Percentiles rank a stretch among this genome's conserved stretches.
Evolutionary conservation across 2,329 filamentous ascomycete species (phyloP).

Genomic region (Aspergillus proliferans): DNA sequence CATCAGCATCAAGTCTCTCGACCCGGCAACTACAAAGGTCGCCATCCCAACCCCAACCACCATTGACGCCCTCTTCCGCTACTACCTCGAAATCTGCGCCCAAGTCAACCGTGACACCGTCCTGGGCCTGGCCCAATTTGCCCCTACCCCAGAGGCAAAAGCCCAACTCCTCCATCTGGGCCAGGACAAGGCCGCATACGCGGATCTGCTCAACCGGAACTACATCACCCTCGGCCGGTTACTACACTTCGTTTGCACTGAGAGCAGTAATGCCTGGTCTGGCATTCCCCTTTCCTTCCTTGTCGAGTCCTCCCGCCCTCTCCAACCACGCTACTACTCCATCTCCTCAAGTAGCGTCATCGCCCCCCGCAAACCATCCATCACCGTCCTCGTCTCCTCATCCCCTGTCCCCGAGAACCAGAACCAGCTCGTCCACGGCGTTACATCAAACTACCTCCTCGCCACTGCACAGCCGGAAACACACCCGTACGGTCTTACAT

Average conservation of each 20-base stretch:
- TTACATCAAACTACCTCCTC: slow-evolving; percentile 88
- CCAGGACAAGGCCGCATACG: slow-evolving; percentile 79
- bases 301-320: slow-evolving; percentile 78
- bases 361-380: slow-evolving; percentile 52
- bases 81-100: slow-evolving; percentile 88
- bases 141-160: slow-evolving; percentile 71
- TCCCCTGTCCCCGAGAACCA: slow-evolving; percentile 62
- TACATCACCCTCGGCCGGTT: slow-evolving; percentile 57
- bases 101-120: slow-evolving; percentile 89
- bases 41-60: slow-evolving; percentile 88
- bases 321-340: slow-evolving; percentile 91
- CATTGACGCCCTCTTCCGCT: slow-evolving; percentile 75
- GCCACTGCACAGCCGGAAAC: slow-evolving; percentile 67
- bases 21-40: slow-evolving; percentile 71
- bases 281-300: slow-evolving; percentile 80
- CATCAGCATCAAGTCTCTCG: slow-evolving; percentile 51
- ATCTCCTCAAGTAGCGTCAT: slow-evolving; percentile 62
- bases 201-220: slow-evolving; percentile 64
- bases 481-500: slow-evolving; percentile 70
- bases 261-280: slow-evolving; percentile 58
- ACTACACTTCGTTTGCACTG: slow-evolving; percentile 56
- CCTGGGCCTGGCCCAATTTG: slow-evolving; percentile 72
- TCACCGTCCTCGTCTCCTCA: slow-evolving; percentile 84
- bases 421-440: slow-evolving; percentile 72
- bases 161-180: slow-evolving; percentile 75